These are phyloP conservation scores for Colletotrichum ledebouriae DNA, from an alignment of 2,329 filamentous ascomycete species.

Conservation along the genomic window DNA sequence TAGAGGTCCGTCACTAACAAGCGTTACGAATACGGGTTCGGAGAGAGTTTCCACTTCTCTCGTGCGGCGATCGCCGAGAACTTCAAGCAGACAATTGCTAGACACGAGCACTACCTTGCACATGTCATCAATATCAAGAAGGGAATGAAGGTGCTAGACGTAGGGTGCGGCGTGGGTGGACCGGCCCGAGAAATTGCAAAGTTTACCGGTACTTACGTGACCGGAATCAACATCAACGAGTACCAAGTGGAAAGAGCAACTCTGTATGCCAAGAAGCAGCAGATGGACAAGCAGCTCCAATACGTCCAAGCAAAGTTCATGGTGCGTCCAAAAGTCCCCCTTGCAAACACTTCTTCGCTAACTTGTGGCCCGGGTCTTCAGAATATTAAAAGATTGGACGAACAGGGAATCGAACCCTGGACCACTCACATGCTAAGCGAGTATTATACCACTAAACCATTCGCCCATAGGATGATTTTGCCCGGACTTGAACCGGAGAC, in stretches of 20 bases:
- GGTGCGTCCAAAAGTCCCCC: conserved; percentile 57
- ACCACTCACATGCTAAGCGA: conserved; percentile 42
- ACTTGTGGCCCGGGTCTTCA: not conserved
- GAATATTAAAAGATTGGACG: conserved; percentile 39
- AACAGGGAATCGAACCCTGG: conserved; percentile 41
- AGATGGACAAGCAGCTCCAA: conserved; percentile 81
- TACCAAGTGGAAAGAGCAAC: conserved; percentile 98
- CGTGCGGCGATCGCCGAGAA: conserved; percentile 89
- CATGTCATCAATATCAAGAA: conserved; percentile 88
- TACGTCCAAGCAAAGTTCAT: conserved; percentile 99
- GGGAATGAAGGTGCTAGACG: conserved; percentile 91
- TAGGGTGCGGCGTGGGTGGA: conserved; percentile 96
- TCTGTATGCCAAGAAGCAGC: conserved; percentile 84
- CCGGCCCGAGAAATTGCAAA: conserved; percentile 96
- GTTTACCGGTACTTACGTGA: conserved; percentile 90
- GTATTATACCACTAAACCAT: conserved; percentile 43
- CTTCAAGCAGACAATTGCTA: conserved; percentile 91
- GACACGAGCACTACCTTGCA: conserved; percentile 98
- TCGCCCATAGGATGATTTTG: conserved; percentile 32
- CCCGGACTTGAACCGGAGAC: conserved; percentile 42
- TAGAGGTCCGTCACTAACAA: not conserved
- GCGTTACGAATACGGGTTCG: conserved; percentile 94
- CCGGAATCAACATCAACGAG: conserved; percentile 97
- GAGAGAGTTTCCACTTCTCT: conserved; percentile 97
- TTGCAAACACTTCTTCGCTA: not conserved